A percentile compares a stretch with the other conserved stretches of the same genome.
phyloP scores from a whole-genome alignment of 768 basidiomycete species.

The Agaricus blazei region DNA sequence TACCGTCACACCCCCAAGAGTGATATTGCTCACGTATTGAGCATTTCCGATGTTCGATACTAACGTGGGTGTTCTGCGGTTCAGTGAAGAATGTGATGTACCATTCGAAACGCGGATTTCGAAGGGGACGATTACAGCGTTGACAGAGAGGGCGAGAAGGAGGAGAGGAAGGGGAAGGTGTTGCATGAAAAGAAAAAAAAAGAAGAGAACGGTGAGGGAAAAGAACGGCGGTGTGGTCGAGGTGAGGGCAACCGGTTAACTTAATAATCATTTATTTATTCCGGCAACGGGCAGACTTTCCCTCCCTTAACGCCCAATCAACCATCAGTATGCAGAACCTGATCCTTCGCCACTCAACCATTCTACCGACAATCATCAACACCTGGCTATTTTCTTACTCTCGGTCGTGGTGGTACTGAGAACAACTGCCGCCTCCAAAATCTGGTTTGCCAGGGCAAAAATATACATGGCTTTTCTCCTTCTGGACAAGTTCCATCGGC shows the following conservation, averaged over 20 bases:
- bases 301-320: neutral
- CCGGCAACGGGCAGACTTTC: neutral
- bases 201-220: constrained; percentile 12
- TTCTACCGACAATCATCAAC: too few relatives aligned
- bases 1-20: constrained; percentile 52
- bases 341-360: too few relatives aligned
- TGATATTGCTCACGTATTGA: constrained; percentile 70
- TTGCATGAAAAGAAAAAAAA: constrained; percentile 15
- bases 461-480: too few relatives aligned
- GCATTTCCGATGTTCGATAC: constrained; percentile 65
- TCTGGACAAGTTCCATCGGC: too few relatives aligned
- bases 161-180: constrained; percentile 39
- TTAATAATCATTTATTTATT: constrained; percentile 9
- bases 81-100: constrained; percentile 19
- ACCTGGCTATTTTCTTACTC: too few relatives aligned
- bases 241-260: constrained; percentile 7
- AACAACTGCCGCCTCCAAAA: too few relatives aligned
- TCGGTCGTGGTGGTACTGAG: too few relatives aligned
- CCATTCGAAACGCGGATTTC: constrained; percentile 25
- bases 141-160: constrained; percentile 30
- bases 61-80: constrained; percentile 33
- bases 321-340: too few relatives aligned
- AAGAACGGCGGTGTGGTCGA: constrained; percentile 2
- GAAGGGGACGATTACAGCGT: constrained; percentile 35
- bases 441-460: too few relatives aligned